Percentiles rank a stretch among this genome's conserved stretches.
phyloP scores from a whole-genome alignment of 1,284 basidiomycete species.

The Ceraceosorus guamensis region DNA sequence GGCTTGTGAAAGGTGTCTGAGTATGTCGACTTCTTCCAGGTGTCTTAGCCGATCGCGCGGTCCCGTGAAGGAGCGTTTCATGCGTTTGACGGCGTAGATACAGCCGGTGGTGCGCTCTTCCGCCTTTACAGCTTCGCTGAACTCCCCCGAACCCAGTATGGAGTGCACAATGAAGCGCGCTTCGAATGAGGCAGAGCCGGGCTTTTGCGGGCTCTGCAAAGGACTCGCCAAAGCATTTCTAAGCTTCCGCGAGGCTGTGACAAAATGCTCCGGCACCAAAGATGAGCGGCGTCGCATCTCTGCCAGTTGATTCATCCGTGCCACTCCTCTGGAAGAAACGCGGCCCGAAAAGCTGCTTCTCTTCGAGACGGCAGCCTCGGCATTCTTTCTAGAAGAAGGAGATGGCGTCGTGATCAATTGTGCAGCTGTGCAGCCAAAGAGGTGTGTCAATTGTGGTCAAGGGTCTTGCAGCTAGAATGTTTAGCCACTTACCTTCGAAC shows the following conservation, averaged over 20 bases:
- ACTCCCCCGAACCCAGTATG: conserved; percentile 83
- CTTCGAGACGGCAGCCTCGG: not conserved
- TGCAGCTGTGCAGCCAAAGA: conserved; percentile 15
- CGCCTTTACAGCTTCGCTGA: conserved; percentile 88
- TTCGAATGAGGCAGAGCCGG: conserved; percentile 17
- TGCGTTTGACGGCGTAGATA: conserved; percentile 86
- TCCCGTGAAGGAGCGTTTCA: conserved; percentile 79
- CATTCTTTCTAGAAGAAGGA: conserved; percentile 21
- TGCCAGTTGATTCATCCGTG: too few species aligned
- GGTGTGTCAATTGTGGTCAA: not conserved
- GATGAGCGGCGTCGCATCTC: too few species aligned
- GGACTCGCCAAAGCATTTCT: too few species aligned
- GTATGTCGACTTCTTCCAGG: conserved; percentile 88
- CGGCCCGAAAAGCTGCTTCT: not conserved
- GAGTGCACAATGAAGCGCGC: conserved; percentile 67
- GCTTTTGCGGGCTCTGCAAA: too few species aligned
- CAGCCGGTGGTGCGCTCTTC: conserved; percentile 60
- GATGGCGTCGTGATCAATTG: conserved; percentile 37
- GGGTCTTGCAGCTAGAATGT: not conserved
- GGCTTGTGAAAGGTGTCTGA: conserved; percentile 64
- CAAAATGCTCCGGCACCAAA: too few species aligned
- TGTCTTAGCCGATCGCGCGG: conserved; percentile 75
- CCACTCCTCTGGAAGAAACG: too few species aligned
- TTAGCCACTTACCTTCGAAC: conserved; percentile 24
- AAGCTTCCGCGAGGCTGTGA: too few species aligned